Evolutionary conservation across 2,329 filamentous ascomycete species (phyloP), one percentile per base, ranked within the genome.

Genomic region (Xylariaceae sp.): DNA sequence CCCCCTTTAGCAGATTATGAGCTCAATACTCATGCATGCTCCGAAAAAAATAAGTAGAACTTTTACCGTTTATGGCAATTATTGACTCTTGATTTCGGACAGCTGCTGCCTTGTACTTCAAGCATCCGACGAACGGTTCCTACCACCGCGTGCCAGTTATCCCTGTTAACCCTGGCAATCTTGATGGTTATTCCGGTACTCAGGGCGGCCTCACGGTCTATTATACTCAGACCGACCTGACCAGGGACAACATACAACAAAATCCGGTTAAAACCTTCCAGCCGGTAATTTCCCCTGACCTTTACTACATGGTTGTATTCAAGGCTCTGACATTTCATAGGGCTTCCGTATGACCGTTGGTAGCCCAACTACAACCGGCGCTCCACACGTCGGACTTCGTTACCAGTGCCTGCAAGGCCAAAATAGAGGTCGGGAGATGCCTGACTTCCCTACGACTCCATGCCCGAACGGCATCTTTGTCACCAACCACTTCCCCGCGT

Each of bases 301-400:
- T 12, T 6, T 21, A 6, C 3, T 19, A 9, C 9, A 21, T 11
- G 16, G 3, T 19, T 17, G 29, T 3, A 28, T 7, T 23, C 6
- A 17, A 44, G 14, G 7, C 16, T 36, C 49, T 60, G 45, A 64
- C 29, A 34, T 14, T 28, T 31, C 23, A 19, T 36, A 74, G 71
- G 75, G 76, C 23, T 78, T 78, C 67, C 73, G 76, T 44, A 78
- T 78, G 76, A 72, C 73, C 4, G 71, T 77, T n/a, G 76, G 76
- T 43, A 74, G 68, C 46, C 65, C 65, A 23, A 67, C 61, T 11
- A 44, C 51, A 6, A 59, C 52, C 14, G 26, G 43, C 12, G 11
- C 3, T 65, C 66, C 53, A 63, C 70, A 74, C 51, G 65, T 71
- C 49, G 70, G 71, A 1, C 71, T 78, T 12, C 72, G 72, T 34